phyloP scores from a whole-genome alignment of 2,329 filamentous ascomycete genomes.

The Passalora sequoiae region DNA sequence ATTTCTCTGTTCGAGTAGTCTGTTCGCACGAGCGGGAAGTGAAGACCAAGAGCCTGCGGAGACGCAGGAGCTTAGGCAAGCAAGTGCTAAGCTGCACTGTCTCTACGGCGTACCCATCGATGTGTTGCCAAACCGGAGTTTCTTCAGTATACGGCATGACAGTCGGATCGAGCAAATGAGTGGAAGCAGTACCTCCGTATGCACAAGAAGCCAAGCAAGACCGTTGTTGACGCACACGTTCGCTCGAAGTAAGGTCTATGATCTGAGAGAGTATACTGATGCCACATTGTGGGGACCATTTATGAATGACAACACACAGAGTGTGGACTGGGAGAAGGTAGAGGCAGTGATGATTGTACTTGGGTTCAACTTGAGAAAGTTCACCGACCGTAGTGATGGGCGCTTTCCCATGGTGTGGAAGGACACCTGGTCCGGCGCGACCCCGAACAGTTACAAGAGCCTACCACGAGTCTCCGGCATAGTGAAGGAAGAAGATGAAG shows the following conservation, averaged over 20 bases:
- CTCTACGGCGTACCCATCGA: constrained; percentile 60
- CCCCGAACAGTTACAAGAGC: constrained; percentile 35
- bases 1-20: constrained; percentile 60
- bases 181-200: constrained; percentile 14
- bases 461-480: constrained; percentile 3
- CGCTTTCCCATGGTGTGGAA: constrained; percentile 53
- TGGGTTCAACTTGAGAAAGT: constrained; percentile 55
- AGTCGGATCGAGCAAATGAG: background rate
- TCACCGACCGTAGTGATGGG: constrained; percentile 39
- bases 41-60: constrained; percentile 36
- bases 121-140: constrained; percentile 26
- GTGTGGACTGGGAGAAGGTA: constrained; percentile 74
- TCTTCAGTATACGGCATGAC: constrained; percentile 22
- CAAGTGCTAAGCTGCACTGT: constrained; percentile 63
- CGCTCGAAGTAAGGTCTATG: constrained; percentile 67
- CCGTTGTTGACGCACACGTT: constrained; percentile 40
- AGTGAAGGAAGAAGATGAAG: constrained; percentile 19
- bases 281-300: constrained; percentile 67
- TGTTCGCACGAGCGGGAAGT: constrained; percentile 55
- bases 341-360: constrained; percentile 69
- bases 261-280: constrained; percentile 62
- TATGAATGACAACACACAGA: constrained; percentile 54
- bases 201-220: constrained; percentile 20
- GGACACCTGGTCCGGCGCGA: constrained; percentile 53
- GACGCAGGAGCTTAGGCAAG: constrained; percentile 50